Percentiles rank a stretch among this genome's conserved stretches.
These are phyloP conservation scores for Fusarium xylarioides DNA, from an alignment of 2,329 filamentous ascomycete genomes.

Conservation along the genomic window DNA sequence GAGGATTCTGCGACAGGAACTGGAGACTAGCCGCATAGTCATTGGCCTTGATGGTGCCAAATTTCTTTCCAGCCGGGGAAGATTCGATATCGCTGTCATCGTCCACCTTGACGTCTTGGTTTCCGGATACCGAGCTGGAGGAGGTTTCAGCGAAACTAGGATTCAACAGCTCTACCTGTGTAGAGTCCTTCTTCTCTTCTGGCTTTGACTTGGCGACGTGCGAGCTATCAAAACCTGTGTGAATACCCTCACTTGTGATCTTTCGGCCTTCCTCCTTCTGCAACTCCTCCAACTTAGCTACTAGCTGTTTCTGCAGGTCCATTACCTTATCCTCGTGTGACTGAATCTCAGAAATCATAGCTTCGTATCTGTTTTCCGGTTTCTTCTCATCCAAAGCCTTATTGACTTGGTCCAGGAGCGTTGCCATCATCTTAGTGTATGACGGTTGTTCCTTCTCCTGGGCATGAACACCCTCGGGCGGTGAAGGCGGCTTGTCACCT, in stretches of 20 bases:
- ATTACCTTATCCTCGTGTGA: conserved; percentile 81
- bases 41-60: conserved; percentile 78
- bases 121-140: conserved; percentile 16
- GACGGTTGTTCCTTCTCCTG: conserved; percentile 78
- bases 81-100: conserved; percentile 81
- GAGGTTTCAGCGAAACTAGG: conserved; percentile 56
- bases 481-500: conserved; percentile 77
- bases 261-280: conserved; percentile 87
- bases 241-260: conserved; percentile 91
- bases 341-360: conserved; percentile 81
- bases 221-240: conserved; percentile 90
- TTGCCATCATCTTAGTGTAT: conserved; percentile 98
- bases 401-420: conserved; percentile 93
- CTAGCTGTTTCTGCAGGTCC: conserved; percentile 78
- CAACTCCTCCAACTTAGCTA: conserved; percentile 78
- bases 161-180: conserved; percentile 79
- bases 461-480: conserved; percentile 81
- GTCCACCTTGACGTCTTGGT: conserved; percentile 47
- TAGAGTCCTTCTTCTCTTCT: conserved; percentile 57
- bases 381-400: conserved; percentile 81
- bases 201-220: conserved; percentile 72
- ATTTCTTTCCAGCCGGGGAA: conserved; percentile 80
- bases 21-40: conserved; percentile 78
- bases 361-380: conserved; percentile 72
- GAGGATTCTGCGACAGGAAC: conserved; percentile 81